These are phyloP conservation scores for Podospora didyma DNA, from an alignment of 495 filamentous ascomycete species.

Conservation along the genomic window DNA sequence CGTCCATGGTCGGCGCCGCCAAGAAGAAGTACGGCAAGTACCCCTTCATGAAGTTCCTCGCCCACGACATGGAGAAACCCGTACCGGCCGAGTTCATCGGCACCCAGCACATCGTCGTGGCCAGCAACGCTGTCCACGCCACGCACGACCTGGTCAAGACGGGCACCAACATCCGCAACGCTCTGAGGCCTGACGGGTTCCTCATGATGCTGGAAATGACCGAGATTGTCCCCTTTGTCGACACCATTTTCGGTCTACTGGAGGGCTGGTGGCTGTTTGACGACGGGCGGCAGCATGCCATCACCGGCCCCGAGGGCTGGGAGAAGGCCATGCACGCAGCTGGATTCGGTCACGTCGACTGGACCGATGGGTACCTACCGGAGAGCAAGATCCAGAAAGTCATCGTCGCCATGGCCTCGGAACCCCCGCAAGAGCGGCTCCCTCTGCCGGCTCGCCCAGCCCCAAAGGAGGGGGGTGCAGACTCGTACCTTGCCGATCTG, in stretches of 20 bases:
- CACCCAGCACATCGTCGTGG: constrained; percentile 50
- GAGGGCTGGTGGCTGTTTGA: constrained; percentile 54
- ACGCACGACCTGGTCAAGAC: constrained; percentile 31
- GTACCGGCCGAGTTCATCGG: constrained; percentile 42
- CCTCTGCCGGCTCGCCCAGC: no score
- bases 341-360: constrained; percentile 47
- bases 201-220: constrained; percentile 38
- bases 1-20: constrained; percentile 46
- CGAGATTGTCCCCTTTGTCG: constrained; percentile 34
- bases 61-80: constrained; percentile 46
- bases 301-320: constrained; percentile 37
- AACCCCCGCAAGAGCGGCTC: no score
- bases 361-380: constrained; percentile 30
- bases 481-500: no score
- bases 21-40: constrained; percentile 36
- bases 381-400: constrained; percentile 22
- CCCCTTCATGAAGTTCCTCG: constrained; percentile 38
- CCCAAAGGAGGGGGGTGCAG: constrained; percentile 3
- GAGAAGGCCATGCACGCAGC: constrained; percentile 33
- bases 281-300: constrained; percentile 45
- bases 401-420: no score
- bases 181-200: constrained; percentile 37
- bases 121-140: constrained; percentile 47
- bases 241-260: constrained; percentile 48
- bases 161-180: constrained; percentile 26